These are phyloP conservation scores for Boechera retrofracta DNA, from an alignment of 345 rosid genomes.

Conservation along the genomic window DNA sequence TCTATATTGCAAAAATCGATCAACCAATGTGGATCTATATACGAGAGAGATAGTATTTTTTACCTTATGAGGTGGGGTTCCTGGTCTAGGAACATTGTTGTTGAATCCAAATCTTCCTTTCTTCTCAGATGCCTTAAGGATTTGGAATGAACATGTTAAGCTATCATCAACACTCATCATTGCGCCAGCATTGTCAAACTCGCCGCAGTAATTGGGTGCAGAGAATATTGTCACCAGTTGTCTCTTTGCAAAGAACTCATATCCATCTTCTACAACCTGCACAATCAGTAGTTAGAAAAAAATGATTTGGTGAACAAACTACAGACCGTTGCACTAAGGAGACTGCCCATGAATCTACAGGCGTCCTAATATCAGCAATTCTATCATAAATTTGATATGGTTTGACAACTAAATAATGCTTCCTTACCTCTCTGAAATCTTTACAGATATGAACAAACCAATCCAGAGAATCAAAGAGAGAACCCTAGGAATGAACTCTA, in stretches of 20 bases:
- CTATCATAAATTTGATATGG: background rate
- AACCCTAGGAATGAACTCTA: background rate
- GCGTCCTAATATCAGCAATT: too few species aligned
- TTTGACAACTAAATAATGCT: background rate
- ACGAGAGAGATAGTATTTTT: background rate
- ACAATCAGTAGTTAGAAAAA: constrained; percentile 13
- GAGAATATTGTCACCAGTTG: constrained; percentile 88
- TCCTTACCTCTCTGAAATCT: background rate
- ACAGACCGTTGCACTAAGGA: constrained; percentile 8
- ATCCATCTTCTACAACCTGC: constrained; percentile 94
- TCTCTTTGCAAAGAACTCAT: constrained; percentile 78
- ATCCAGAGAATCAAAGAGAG: background rate
- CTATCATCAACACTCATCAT: constrained; percentile 87
- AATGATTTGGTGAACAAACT: background rate
- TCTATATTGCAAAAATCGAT: background rate
- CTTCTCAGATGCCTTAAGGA: constrained; percentile 73
- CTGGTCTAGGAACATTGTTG: constrained; percentile 38
- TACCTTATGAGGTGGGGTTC: constrained; percentile 40
- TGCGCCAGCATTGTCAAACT: constrained; percentile 91
- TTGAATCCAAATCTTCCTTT: constrained; percentile 56
- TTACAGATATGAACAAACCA: background rate
- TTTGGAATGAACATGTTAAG: constrained; percentile 84
- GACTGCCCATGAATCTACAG: background rate
- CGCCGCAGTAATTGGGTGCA: constrained; percentile 91
- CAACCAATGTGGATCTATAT: background rate